These are phyloP conservation scores for Colletotrichum sp. DNA, from an alignment of 2,329 filamentous ascomycete species.

Conservation along the genomic window DNA sequence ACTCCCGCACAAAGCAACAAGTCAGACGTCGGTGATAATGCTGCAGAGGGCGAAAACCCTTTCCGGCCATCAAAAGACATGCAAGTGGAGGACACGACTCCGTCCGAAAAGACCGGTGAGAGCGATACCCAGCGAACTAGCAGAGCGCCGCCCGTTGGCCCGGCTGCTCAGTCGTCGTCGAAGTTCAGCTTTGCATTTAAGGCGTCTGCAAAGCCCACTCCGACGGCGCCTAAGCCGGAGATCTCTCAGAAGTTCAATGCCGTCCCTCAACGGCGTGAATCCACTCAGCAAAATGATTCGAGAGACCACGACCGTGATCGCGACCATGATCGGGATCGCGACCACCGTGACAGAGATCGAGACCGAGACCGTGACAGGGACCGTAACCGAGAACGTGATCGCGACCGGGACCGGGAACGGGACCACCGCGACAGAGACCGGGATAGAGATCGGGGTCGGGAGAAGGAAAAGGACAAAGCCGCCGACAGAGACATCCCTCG, in stretches of 20 bases:
- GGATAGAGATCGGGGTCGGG: constrained; percentile 35
- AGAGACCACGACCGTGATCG: constrained; percentile 26
- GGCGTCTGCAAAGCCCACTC: constrained; percentile 64
- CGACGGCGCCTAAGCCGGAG: constrained; percentile 65
- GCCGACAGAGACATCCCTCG: constrained; percentile 53
- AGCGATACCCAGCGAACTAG: constrained; percentile 58
- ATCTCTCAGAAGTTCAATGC: constrained; percentile 74
- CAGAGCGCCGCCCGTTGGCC: constrained; percentile 58
- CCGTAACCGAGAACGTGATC: constrained; percentile 33
- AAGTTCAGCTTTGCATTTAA: constrained; percentile 97
- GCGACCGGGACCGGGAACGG: constrained; percentile 15
- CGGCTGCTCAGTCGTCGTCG: constrained; percentile 57
- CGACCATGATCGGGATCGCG: constrained; percentile 24
- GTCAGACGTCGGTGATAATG: constrained; percentile 40
- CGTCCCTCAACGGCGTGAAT: constrained; percentile 53
- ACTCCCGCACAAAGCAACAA: constrained; percentile 24
- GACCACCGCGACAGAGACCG: constrained; percentile 25
- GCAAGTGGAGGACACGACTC: constrained; percentile 64
- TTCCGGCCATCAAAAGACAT: constrained; percentile 69
- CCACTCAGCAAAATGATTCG: constrained; percentile 34
- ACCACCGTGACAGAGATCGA: constrained; percentile 30
- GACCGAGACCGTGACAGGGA: constrained; percentile 31
- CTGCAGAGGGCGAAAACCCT: constrained; percentile 59
- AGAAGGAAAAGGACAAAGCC: constrained; percentile 38
- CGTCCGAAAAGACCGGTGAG: constrained; percentile 46